These are phyloP conservation scores for Camellia oleifera DNA, from an alignment of 179 eudicot species.

Conservation along the genomic window DNA sequence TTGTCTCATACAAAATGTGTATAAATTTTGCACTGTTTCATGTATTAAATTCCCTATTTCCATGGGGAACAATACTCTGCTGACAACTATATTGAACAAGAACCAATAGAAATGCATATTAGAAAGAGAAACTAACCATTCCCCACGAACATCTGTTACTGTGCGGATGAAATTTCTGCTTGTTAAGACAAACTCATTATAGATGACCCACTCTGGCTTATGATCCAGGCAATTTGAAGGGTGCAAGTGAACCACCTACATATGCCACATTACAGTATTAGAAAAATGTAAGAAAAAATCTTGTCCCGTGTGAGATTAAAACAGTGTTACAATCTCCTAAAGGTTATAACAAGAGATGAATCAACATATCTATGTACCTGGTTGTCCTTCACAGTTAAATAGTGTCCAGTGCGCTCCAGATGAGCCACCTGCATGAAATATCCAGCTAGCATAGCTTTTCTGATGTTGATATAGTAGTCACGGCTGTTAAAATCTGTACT, in stretches of 20 bases:
- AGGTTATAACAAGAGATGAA: not conserved
- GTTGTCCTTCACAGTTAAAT: slow-evolving; percentile 91
- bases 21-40: not conserved
- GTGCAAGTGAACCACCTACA: slow-evolving; percentile 87
- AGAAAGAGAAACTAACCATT: slow-evolving; percentile 60
- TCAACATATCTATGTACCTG: slow-evolving; percentile 44
- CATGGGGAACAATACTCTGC: too few species aligned
- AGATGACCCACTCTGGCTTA: slow-evolving; percentile 98
- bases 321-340: not conserved
- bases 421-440: slow-evolving; percentile 99
- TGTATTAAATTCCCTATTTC: too few species aligned
- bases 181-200: slow-evolving; percentile 89
- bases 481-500: slow-evolving; percentile 94
- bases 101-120: not conserved
- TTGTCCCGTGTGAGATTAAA: not conserved
- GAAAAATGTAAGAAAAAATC: too few species aligned
- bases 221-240: slow-evolving; percentile 97
- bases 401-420: slow-evolving; percentile 84
- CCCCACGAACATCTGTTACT: slow-evolving; percentile 89
- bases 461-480: slow-evolving; percentile 85
- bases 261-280: not conserved
- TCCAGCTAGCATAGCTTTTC: slow-evolving; percentile 97
- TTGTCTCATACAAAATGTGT: not conserved
- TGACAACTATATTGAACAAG: not conserved
- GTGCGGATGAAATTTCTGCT: slow-evolving; percentile 93